Conservation (phyloP, 306 rosid genomes). For the Vachellia pachyceras region DNA sequence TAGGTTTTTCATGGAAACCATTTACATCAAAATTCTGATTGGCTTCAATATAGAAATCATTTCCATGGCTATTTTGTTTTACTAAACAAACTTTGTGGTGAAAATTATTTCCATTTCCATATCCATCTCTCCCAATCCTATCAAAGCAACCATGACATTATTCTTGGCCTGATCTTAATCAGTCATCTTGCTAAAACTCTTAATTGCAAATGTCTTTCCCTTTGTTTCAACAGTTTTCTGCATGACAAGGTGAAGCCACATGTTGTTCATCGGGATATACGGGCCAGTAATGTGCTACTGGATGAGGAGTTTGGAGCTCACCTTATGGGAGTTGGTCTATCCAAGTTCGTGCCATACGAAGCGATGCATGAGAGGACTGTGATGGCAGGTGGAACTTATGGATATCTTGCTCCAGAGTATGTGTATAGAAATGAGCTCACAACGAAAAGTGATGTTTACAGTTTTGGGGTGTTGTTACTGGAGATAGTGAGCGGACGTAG, state of each 20-base stretch:
- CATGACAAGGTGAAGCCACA: slow-evolving; percentile 99
- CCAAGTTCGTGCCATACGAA: slow-evolving; percentile 93
- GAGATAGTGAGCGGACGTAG: slow-evolving; percentile 95
- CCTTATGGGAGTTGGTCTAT: slow-evolving; percentile 94
- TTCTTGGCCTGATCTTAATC: background rate
- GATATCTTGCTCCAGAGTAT: slow-evolving; percentile 96
- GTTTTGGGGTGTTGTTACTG: slow-evolving; percentile 91
- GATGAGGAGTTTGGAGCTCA: slow-evolving; percentile 98
- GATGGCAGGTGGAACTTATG: slow-evolving; percentile 97
- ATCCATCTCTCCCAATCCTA: too few species aligned
- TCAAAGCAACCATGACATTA: too few species aligned
- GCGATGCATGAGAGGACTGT: slow-evolving; percentile 94
- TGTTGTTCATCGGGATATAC: slow-evolving; percentile 95
- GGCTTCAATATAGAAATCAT: too few species aligned
- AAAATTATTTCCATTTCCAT: too few species aligned
- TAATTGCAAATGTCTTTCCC: background rate
- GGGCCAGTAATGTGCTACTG: slow-evolving; percentile 90
- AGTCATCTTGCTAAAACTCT: slow-evolving; percentile 12
- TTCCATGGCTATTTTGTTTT: too few species aligned
- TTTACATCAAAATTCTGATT: too few species aligned
- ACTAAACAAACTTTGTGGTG: too few species aligned
- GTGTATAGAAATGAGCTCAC: slow-evolving; percentile 94
- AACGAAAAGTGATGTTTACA: slow-evolving; percentile 91
- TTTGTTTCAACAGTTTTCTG: slow-evolving; percentile 66
- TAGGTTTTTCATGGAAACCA: too few species aligned